These are phyloP conservation scores for Leavenworthia alabamica DNA, from an alignment of 345 rosid genomes.

Conservation along the genomic window DNA sequence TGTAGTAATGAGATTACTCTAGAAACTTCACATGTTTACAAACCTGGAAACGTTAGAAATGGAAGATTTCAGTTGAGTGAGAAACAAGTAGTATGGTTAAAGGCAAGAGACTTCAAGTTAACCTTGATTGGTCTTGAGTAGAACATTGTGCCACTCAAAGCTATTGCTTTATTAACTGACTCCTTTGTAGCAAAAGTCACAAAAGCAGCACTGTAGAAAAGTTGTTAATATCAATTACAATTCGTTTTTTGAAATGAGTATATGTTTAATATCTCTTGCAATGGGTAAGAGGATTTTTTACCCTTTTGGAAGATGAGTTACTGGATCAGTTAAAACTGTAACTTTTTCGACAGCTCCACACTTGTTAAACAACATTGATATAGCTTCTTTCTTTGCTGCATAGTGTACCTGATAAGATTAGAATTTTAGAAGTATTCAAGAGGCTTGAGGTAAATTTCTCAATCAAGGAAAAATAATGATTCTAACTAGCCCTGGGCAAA, in stretches of 20 bases:
- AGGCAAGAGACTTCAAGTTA: background rate
- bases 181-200: conserved; percentile 34
- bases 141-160: conserved; percentile 27
- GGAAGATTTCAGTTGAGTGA: background rate
- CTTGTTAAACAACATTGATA: conserved; percentile 31
- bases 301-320: conserved; percentile 26
- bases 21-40: background rate
- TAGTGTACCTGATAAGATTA: conserved; percentile 46
- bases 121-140: conserved; percentile 36
- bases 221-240: background rate
- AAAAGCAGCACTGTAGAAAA: conserved; percentile 28
- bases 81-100: background rate
- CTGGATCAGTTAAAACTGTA: conserved; percentile 26
- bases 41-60: conserved; percentile 5
- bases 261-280: too few species aligned
- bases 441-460: too few species aligned
- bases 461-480: too few species aligned
- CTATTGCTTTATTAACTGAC: conserved; percentile 31
- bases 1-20: conserved; percentile 2
- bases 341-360: conserved; percentile 31
- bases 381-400: conserved; percentile 35
- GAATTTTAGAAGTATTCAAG: too few species aligned
- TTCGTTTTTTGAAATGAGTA: too few species aligned
- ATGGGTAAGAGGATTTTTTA: background rate
- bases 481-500: too few species aligned